Evolutionary conservation across 345 rosid genomes (phyloP).

Genomic region (Brassica carinata): DNA sequence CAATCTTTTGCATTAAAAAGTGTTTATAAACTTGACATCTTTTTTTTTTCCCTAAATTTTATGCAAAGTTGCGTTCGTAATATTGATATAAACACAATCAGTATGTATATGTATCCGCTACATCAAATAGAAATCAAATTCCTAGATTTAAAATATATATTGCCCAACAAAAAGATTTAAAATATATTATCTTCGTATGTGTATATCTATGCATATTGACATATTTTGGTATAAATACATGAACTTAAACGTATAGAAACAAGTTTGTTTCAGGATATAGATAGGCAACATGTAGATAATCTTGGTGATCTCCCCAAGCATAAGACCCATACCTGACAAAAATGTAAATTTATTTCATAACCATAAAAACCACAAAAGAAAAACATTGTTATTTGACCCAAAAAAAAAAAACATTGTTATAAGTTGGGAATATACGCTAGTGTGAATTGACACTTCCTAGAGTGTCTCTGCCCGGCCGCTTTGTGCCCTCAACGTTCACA

Average conservation of each 20-base stretch:
- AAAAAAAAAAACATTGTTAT: too few relatives aligned
- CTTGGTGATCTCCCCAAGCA: conserved; percentile 23
- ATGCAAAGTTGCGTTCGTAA: not conserved
- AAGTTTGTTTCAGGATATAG: conserved; percentile 14
- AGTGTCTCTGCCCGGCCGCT: conserved; percentile 39
- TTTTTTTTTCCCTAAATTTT: not conserved
- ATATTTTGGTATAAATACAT: conserved; percentile 25
- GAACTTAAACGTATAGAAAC: conserved; percentile 21
- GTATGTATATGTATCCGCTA: not conserved
- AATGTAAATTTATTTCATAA: not conserved
- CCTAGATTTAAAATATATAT: not conserved
- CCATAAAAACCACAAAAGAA: not conserved
- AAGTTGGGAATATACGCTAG: conserved; percentile 15
- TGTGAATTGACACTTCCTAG: conserved; percentile 40
- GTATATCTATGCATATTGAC: conserved; percentile 6
- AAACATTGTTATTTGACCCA: not conserved
- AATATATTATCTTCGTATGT: not conserved
- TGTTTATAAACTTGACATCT: not conserved
- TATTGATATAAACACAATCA: conserved; percentile 19
- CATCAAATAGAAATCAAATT: conserved; percentile 6
- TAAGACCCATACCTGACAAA: conserved; percentile 23
- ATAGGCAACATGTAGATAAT: conserved; percentile 13
- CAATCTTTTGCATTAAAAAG: not conserved
- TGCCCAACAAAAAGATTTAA: not conserved
- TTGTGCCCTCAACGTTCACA: conserved; percentile 35